Conservation (phyloP, 2,329 filamentous ascomycete species). For the Lasiodiplodia citricola region DNA sequence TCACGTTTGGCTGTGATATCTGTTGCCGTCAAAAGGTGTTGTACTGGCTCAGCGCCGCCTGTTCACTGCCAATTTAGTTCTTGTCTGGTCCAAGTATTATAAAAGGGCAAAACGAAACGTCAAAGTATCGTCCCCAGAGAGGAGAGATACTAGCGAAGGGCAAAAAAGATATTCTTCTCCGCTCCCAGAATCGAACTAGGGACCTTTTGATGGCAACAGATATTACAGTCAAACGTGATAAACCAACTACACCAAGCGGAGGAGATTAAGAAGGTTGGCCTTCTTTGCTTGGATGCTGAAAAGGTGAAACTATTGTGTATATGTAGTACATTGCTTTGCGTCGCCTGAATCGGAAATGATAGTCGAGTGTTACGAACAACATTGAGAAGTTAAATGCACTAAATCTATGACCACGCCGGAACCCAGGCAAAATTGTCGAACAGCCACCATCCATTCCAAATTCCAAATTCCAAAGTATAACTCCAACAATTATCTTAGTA, state of each 20-base stretch:
- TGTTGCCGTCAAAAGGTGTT: conserved; percentile 9
- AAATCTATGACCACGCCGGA: neutral
- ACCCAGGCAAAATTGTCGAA: neutral
- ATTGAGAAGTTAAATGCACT: neutral
- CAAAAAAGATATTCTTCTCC: neutral
- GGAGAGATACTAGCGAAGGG: neutral
- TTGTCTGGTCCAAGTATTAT: no score
- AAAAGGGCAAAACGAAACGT: neutral
- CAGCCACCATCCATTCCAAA: neutral
- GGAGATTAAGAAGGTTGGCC: neutral
- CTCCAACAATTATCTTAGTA: neutral
- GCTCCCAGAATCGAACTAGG: conserved; percentile 19
- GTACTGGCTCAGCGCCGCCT: neutral
- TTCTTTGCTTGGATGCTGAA: neutral
- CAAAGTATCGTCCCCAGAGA: neutral
- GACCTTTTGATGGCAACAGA: conserved; percentile 13
- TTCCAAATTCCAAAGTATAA: neutral
- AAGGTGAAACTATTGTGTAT: no score
- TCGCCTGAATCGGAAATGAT: neutral
- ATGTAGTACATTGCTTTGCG: neutral
- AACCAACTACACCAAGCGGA: conserved; percentile 25
- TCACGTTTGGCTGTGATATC: conserved; percentile 14
- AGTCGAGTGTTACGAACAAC: neutral
- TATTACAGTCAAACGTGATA: conserved; percentile 18
- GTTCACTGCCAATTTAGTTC: no score